A percentile compares a stretch with the other conserved stretches of the same genome.
Evolutionary conservation across 2,329 filamentous ascomycete genomes (phyloP).

Genomic region (Orbilia brochopaga): DNA sequence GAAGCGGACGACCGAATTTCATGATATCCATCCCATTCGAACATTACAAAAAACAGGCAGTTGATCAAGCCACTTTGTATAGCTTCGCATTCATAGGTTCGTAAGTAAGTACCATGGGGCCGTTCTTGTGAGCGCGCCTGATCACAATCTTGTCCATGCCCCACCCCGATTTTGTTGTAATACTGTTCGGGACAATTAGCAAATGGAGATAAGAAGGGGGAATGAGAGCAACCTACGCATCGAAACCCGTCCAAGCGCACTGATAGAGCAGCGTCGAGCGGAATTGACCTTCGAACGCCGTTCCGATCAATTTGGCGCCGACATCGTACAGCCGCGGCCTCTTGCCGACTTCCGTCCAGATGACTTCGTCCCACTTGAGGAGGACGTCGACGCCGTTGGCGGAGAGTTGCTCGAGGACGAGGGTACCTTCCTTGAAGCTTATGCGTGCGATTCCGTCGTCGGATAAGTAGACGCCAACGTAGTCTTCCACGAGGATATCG

Average conservation of each 20-base stretch:
- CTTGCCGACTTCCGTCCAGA: slow-evolving; percentile 19
- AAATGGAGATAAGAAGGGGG: not conserved
- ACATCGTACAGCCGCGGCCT: slow-evolving; percentile 3
- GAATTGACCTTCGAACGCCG: slow-evolving; percentile 30
- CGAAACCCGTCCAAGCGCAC: slow-evolving; percentile 29
- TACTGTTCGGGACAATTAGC: slow-evolving; percentile 9
- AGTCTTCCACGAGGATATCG: slow-evolving; percentile 19
- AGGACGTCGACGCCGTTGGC: slow-evolving; percentile 25
- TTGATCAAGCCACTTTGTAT: slow-evolving; percentile 12
- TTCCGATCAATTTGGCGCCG: slow-evolving; percentile 28
- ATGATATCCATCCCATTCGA: too few relatives aligned
- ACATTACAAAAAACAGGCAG: too few relatives aligned
- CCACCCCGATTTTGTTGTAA: slow-evolving; percentile 36
- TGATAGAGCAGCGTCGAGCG: slow-evolving; percentile 10
- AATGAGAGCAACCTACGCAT: slow-evolving; percentile 15
- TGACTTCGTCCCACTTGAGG: slow-evolving; percentile 26
- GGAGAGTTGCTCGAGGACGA: slow-evolving; percentile 23
- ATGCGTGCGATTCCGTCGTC: slow-evolving; percentile 25
- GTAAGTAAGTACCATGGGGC: slow-evolving; percentile 25
- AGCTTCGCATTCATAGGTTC: slow-evolving; percentile 26
- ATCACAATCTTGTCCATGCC: slow-evolving; percentile 31
- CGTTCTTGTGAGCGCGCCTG: slow-evolving; percentile 11
- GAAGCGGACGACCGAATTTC: too few relatives aligned
- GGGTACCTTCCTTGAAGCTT: slow-evolving; percentile 23
- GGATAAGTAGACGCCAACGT: slow-evolving; percentile 33